phyloP scores from a whole-genome alignment of 371 early-diverging fungal species.

The Circinella umbellata region DNA sequence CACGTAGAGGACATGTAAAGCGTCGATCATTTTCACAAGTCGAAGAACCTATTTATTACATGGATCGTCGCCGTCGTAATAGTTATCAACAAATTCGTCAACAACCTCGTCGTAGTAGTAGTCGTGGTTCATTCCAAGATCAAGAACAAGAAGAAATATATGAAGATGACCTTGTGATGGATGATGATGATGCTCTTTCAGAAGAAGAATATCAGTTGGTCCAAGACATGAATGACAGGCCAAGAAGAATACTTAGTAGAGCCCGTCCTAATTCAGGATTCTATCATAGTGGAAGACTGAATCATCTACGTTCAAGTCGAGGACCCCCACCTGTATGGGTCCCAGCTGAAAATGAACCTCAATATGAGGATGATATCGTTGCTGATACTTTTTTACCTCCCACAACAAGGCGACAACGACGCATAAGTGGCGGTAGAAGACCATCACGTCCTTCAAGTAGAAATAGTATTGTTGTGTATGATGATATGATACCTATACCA shows the following conservation, averaged over 20 bases:
- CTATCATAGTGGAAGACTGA: background rate
- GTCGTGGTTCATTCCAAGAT: background rate
- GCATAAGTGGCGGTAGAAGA: background rate
- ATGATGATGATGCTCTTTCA: background rate
- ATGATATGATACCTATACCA: background rate
- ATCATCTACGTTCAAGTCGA: conserved; percentile 4
- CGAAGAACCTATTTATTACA: background rate
- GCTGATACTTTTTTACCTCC: background rate
- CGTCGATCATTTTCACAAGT: conserved; percentile 6
- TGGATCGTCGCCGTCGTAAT: background rate
- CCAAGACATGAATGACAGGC: background rate
- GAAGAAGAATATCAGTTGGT: background rate
- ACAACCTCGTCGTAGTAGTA: background rate
- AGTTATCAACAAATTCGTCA: no score
- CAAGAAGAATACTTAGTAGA: background rate
- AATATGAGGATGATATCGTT: background rate
- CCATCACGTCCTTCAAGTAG: conserved; percentile 1
- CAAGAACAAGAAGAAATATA: background rate
- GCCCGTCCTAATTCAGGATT: background rate
- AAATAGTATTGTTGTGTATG: background rate
- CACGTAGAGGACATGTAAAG: background rate
- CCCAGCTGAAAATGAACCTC: background rate
- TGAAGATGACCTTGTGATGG: background rate
- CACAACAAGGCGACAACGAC: background rate
- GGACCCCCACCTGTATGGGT: background rate